Percentiles rank a stretch among this genome's conserved stretches.
phyloP scores from a whole-genome alignment of 805 yeast species.

The Isabelozyma heimii region DNA sequence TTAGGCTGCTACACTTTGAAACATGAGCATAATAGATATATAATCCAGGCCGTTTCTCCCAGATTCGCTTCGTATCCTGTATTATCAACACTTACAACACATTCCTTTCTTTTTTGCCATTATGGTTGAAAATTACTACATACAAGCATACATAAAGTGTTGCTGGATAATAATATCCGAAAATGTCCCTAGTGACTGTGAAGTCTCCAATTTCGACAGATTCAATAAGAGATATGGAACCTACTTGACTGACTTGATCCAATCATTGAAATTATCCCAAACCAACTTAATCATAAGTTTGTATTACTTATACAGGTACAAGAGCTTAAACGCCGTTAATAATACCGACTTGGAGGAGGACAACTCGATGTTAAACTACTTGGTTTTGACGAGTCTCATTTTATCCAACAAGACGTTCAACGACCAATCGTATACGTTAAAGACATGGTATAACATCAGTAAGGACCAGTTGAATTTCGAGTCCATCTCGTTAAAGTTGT shows the following conservation, averaged over 20 bases:
- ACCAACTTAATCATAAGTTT: conserved; percentile 22
- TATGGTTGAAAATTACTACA: conserved; percentile 2
- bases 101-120: not conserved
- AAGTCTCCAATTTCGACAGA: not conserved
- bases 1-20: not conserved
- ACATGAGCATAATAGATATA: not conserved
- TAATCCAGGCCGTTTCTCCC: not conserved
- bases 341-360: conserved; percentile 7
- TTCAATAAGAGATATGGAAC: conserved; percentile 7
- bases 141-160: conserved; percentile 4
- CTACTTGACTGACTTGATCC: conserved; percentile 12
- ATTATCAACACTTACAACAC: not conserved
- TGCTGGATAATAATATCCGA: conserved; percentile 3
- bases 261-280: conserved; percentile 18
- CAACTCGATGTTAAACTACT: conserved; percentile 14
- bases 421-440: conserved; percentile 49
- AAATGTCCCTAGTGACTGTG: not conserved
- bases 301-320: conserved; percentile 21
- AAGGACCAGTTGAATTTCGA: conserved; percentile 3
- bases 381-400: conserved; percentile 22
- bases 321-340: conserved; percentile 3
- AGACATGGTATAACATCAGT: conserved; percentile 43
- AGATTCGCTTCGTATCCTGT: not conserved
- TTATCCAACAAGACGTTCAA: conserved; percentile 43
- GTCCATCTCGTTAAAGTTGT: conserved; percentile 17